Base-by-base conservation (phyloP, 2,329 filamentous ascomycete genomes). In the Blastomyces silverae region DNA sequence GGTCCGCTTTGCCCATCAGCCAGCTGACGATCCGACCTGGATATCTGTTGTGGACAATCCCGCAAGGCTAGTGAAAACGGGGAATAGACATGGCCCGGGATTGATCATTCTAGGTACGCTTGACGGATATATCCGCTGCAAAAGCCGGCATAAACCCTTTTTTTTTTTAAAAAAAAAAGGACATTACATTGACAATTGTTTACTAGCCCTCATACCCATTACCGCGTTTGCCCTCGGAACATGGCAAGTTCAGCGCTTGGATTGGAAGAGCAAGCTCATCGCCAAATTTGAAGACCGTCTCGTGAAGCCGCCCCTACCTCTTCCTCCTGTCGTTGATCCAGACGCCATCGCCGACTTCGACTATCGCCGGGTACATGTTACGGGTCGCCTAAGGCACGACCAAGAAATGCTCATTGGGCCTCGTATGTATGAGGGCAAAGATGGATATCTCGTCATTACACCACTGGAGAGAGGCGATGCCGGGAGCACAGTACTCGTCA, bases 391-490 rank as follows among this genome's bases (percentile, higher is more conserved):
- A 70, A 81, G 89, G 50, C 94, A 99, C 77, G 92, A 97, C 74
- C 86, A 90, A 75, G 94, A 99, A 81, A 99, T 99, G 92, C 82
- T 99, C 62, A 87, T 99, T 66, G 94, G 94, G 0, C 94, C 94
- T 65, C 86, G 94, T 59, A 86, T 96, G 80, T 84, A 87, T 67
- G 93, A 99, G 67, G 93, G 93, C 15, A 85, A 93, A 73, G 89
- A 96, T 73, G 94, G 94, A 1, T 99, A 87, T 78, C 85, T 95
- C 72, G 93, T 99, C 48, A 81, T 99, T 31, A 99, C 94, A 56
- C 94, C 94, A 25, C 81, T 99, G 5, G 92, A 97, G 78, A 82
- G 92, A 61, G 81, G 82, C 1, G 77, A 80, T 20, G 74, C 74
- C 22, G 74, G 77, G 34, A 87, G 85, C 50, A 94, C 90, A 6